Evolutionary conservation across 345 rosid genomes (phyloP).

Genomic region (Melastoma malabathricum): DNA sequence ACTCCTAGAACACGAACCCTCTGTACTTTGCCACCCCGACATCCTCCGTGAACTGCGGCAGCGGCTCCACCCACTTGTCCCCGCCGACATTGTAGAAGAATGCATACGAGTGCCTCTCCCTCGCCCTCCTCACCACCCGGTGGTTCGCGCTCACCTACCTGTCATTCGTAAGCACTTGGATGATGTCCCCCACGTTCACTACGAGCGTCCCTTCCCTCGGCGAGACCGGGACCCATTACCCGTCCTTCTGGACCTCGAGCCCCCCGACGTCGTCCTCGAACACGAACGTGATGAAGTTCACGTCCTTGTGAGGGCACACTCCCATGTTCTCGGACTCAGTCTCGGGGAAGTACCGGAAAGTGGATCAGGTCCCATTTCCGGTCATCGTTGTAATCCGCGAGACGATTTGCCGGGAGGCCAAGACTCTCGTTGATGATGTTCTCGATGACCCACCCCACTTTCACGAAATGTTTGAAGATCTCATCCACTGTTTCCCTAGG

Average conservation of each 20-base stretch:
- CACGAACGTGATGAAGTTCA: conserved; percentile 30
- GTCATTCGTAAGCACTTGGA: conserved; percentile 22
- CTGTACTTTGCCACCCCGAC: conserved; percentile 17
- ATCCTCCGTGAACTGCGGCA: conserved; percentile 27
- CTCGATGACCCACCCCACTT: conserved; percentile 23
- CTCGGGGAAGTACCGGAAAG: conserved; percentile 28
- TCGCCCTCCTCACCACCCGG: conserved; percentile 34
- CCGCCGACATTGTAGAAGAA: conserved; percentile 35
- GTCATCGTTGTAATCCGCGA: conserved; percentile 24
- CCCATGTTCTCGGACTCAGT: conserved; percentile 26
- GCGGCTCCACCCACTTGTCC: conserved; percentile 44
- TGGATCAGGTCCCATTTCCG: conserved; percentile 40
- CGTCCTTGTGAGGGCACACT: conserved; percentile 29
- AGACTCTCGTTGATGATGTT: conserved; percentile 28
- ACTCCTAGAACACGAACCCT: too few relatives aligned
- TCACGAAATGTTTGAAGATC: conserved; percentile 16
- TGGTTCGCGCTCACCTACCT: conserved; percentile 30
- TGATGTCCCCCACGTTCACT: conserved; percentile 29
- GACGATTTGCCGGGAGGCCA: conserved; percentile 30
- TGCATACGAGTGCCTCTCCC: conserved; percentile 25
- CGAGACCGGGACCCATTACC: conserved; percentile 29
- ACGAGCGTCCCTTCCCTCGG: conserved; percentile 15
- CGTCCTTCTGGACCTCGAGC: conserved; percentile 27
- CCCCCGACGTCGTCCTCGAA: conserved; percentile 46
- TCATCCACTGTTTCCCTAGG: conserved; percentile 25